Conservation (phyloP, 116 monocot genomes). For the Phalaenopsis hybrid region DNA sequence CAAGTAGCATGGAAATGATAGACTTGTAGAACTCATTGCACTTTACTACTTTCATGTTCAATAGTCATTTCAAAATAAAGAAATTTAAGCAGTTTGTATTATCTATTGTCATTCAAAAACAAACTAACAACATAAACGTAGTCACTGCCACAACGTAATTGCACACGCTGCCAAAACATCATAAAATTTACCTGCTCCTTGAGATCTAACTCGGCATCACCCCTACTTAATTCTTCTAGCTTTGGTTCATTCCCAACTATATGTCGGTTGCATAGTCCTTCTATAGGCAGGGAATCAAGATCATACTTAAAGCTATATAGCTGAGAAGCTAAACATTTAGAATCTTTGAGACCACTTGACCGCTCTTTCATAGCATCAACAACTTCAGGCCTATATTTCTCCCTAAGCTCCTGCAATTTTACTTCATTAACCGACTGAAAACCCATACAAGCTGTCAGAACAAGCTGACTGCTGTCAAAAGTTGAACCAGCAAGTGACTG, state of each 20-base stretch:
- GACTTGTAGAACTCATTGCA: too few species aligned
- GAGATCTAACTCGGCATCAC: conserved; percentile 28
- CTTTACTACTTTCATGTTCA: too few species aligned
- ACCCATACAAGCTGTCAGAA: conserved; percentile 86
- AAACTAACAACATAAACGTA: neutral
- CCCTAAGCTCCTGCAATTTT: conserved; percentile 54
- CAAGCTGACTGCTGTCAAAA: conserved; percentile 92
- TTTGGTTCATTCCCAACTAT: conserved; percentile 26
- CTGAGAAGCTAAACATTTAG: conserved; percentile 62
- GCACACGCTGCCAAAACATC: neutral
- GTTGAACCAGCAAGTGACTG: conserved; percentile 93
- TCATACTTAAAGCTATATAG: conserved; percentile 86
- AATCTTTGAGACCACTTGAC: conserved; percentile 44
- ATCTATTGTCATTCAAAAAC: neutral
- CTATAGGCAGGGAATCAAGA: conserved; percentile 30
- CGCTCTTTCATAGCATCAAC: conserved; percentile 67
- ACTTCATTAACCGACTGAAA: conserved; percentile 66
- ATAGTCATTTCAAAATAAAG: too few species aligned
- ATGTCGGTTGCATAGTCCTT: conserved; percentile 20
- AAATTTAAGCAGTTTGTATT: too few species aligned
- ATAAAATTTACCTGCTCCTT: conserved; percentile 51
- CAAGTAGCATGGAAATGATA: too few species aligned
- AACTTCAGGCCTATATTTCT: conserved; percentile 59
- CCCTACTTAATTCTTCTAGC: conserved; percentile 21
- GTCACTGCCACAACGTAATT: neutral